These are phyloP conservation scores for Gossypium australe DNA, from an alignment of 345 rosid genomes.

Conservation along the genomic window DNA sequence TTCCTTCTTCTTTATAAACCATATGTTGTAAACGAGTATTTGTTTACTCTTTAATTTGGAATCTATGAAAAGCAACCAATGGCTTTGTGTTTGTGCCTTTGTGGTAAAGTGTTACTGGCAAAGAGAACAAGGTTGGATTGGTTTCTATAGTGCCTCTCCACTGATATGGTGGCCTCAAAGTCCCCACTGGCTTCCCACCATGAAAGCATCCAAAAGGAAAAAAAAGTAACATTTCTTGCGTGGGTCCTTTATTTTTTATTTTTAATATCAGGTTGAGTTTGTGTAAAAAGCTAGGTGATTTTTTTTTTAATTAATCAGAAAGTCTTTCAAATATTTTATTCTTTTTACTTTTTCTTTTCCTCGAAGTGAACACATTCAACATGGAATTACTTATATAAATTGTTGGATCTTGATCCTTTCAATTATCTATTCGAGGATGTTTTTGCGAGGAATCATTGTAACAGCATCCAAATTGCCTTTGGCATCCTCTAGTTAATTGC, in stretches of 20 bases:
- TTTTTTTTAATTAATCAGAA: background rate
- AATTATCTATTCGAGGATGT: background rate
- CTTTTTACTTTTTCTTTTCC: background rate
- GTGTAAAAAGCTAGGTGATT: background rate
- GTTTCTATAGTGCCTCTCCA: slow-evolving; percentile 11
- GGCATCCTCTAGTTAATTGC: background rate
- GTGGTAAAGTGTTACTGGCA: slow-evolving; percentile 4
- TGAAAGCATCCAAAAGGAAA: slow-evolving; percentile 10
- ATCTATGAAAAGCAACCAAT: background rate
- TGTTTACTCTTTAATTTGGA: background rate
- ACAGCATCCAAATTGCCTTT: background rate
- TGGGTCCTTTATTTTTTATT: slow-evolving; percentile 15
- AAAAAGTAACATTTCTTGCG: slow-evolving; percentile 1
- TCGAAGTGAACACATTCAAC: background rate
- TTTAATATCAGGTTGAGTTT: background rate
- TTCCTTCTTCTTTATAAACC: background rate
- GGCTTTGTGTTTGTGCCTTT: background rate
- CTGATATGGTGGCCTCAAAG: slow-evolving; percentile 6
- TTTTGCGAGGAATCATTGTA: background rate
- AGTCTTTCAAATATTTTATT: background rate
- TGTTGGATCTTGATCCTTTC: slow-evolving; percentile 5
- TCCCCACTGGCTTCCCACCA: slow-evolving; percentile 19
- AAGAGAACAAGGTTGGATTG: slow-evolving; percentile 10
- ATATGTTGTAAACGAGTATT: background rate
- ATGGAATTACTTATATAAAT: background rate